Conservation (phyloP, 352 stramenopile genomes). For the Pythium biforme region DNA sequence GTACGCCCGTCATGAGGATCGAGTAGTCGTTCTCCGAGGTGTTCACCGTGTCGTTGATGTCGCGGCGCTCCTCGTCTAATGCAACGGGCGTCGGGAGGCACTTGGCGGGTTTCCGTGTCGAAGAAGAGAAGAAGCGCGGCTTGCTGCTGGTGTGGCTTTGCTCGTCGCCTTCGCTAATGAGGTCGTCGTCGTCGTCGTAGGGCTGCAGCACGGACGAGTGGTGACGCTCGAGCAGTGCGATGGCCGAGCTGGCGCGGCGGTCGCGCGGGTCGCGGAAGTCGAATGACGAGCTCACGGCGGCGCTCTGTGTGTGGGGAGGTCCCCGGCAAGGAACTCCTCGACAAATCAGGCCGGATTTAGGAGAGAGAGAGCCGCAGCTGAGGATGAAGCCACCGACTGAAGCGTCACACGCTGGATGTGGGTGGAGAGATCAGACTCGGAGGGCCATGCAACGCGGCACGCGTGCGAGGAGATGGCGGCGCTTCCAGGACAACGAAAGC, state of each 20-base stretch:
- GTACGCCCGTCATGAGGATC: conserved; percentile 2
- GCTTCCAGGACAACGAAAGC: not conserved
- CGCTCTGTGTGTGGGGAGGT: not conserved
- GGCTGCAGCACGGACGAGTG: conserved; percentile 12
- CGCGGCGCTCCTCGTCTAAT: not conserved
- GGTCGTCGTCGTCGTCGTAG: conserved; percentile 11
- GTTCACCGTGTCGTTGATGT: conserved; percentile 17
- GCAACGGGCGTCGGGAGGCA: not conserved
- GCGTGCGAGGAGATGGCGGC: not conserved
- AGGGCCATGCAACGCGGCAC: too few species aligned
- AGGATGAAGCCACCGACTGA: not conserved
- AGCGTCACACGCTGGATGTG: not conserved
- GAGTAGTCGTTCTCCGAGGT: conserved; percentile 23
- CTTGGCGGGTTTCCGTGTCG: not conserved
- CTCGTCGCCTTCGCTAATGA: conserved; percentile 9
- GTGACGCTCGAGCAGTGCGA: conserved; percentile 19
- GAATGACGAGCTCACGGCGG: conserved; percentile 13
- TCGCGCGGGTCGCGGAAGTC: conserved; percentile 10
- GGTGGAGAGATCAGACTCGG: not conserved
- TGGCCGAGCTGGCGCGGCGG: conserved; percentile 20
- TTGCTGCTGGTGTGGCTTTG: not conserved
- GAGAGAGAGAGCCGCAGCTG: not conserved
- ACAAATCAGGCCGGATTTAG: conserved; percentile 7
- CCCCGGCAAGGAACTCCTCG: not conserved
- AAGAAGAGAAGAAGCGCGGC: not conserved